phyloP scores from a whole-genome alignment of 2,329 filamentous ascomycete genomes.

The Colletotrichum camelliae region DNA sequence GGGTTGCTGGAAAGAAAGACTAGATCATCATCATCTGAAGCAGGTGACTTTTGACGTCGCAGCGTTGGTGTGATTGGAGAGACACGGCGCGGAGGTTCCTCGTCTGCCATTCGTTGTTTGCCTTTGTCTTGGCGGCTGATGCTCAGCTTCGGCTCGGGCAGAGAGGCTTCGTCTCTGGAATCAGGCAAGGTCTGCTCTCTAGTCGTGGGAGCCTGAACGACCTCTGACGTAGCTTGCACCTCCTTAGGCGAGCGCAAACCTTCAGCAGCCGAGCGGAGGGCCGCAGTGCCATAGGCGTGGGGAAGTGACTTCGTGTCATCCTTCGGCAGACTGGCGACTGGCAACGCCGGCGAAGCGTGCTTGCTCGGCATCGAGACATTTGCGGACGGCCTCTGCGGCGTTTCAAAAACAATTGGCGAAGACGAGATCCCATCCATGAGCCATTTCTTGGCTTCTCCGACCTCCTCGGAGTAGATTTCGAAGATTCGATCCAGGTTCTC shows the following conservation, averaged over 20 bases:
- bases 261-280: background rate
- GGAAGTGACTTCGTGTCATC: background rate
- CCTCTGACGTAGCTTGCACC: background rate
- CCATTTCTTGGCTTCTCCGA: background rate
- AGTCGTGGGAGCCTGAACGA: background rate
- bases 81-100: background rate
- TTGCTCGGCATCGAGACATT: background rate
- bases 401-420: background rate
- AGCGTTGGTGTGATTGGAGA: background rate
- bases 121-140: background rate
- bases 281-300: background rate
- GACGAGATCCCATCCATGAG: background rate
- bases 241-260: background rate
- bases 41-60: background rate
- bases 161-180: background rate
- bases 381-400: background rate
- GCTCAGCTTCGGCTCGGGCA: background rate
- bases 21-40: background rate
- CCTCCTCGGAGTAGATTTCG: slow-evolving; percentile 35
- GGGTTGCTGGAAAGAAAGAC: background rate
- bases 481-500: slow-evolving; percentile 40
- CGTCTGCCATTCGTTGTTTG: background rate
- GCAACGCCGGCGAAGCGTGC: background rate
- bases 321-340: background rate
- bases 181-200: background rate